Percentiles rank a stretch among this genome's conserved stretches.
Conservation (phyloP, 148 eudicot genomes). For the Simmondsia chinensis region DNA sequence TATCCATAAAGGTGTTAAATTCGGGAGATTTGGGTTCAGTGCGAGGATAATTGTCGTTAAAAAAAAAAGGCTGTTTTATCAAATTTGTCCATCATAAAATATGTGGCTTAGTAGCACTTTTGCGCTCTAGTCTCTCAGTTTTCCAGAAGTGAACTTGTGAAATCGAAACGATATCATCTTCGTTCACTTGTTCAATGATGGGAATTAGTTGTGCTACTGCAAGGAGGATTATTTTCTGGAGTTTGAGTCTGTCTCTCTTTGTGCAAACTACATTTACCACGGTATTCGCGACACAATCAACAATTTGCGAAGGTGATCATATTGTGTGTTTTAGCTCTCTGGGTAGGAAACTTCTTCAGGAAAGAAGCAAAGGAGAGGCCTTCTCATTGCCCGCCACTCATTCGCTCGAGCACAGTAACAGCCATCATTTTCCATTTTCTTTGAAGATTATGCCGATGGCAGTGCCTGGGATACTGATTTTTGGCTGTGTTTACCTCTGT, state of each 20-base stretch:
- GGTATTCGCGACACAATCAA: slow-evolving; percentile 8
- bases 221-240: slow-evolving; percentile 20
- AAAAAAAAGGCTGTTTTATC: no score
- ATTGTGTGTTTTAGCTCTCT: slow-evolving; percentile 20
- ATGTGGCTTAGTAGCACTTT: no score
- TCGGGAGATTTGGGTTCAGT: no score
- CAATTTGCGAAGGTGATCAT: slow-evolving; percentile 27
- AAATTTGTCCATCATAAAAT: no score
- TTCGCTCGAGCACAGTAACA: slow-evolving; percentile 12
- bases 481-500: slow-evolving; percentile 54
- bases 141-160: slow-evolving; percentile 5
- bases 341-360: slow-evolving; percentile 46
- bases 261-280: no score
- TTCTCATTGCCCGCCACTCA: slow-evolving; percentile 8
- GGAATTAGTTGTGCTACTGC: slow-evolving; percentile 11
- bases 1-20: no score
- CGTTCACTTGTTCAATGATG: slow-evolving; percentile 22
- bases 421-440: slow-evolving; percentile 14
- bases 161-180: slow-evolving; percentile 2
- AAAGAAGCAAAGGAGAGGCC: slow-evolving; percentile 21
- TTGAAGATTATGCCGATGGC: slow-evolving; percentile 49
- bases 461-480: slow-evolving; percentile 44
- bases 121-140: no score
- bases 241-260: slow-evolving; percentile 28
- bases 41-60: no score